Evolutionary conservation across 805 yeast species (phyloP), one percentile per base, ranked within the genome.

Genomic region (Kazachstania kunashirensis): DNA sequence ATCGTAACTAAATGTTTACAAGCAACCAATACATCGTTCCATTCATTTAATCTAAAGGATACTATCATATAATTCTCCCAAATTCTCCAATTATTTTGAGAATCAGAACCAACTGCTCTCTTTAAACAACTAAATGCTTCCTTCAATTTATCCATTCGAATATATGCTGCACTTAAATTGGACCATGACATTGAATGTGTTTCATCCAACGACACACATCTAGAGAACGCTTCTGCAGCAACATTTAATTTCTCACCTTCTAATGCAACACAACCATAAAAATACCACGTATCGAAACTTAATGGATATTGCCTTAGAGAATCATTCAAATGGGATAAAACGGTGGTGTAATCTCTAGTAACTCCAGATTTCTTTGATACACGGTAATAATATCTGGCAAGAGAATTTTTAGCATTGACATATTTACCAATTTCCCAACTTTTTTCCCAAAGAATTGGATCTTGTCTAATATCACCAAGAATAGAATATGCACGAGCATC

Each of bases 161-260:
- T 61, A 37, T 84, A 68, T 0, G 96, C 78, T 9, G 92, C 77
- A 5, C 95, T 85, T 48, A 92, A 67, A 53, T 92, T 92, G 9
- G 94, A 78, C 98, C 98, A 92, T 2, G 95, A 75, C 52, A 76
- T 76, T 2, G 88, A 67, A 50, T 77, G 85, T 0, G 78, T 70
- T 17, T 83, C 94, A 55, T 86, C 95, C 26, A 88, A 55, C 0
- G 94, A 67, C 23, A 86, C 88, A 62, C 96, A 85, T 50, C 96
- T 68, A 0, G 95, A 79, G 55, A 92, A 88, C 0, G 96, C 96
- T 53, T 84, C 94, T 0, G 94, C 78, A 0, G 96, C 95, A 30
- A 82, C 59, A 17, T 77, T 81, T 62, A 71, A 83, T 47, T 79
- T 75, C 6, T 63, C 68, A 11, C 75, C 58, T 52, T 85, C 95